Base-by-base conservation (phyloP, 257 asterid genomes). In the Solanum paucissectum region DNA sequence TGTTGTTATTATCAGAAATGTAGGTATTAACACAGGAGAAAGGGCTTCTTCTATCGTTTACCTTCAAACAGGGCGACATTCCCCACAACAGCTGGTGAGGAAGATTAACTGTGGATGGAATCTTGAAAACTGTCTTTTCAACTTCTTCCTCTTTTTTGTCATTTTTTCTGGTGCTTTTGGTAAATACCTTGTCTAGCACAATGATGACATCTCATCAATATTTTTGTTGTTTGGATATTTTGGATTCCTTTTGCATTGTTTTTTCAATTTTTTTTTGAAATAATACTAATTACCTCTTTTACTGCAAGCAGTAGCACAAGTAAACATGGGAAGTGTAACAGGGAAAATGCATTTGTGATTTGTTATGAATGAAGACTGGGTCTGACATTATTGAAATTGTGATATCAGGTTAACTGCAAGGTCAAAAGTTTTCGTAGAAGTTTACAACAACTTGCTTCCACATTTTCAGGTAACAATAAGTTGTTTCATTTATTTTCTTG, bases 401-500 rank as follows among this genome's bases (percentile, higher is more conserved):
- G 88, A 34, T 33, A 21, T 69, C 93, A 97, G 99, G 98, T 93
- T 95, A 93, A 87, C 92, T 82, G 88, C 76, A 89, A 93, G 93
- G 92, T 97, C 94, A 16, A 90, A 93, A 25, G 5, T 93, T 76
- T 94, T 95, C 90, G 49, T 85, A 71, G 90, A 92, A 87, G 93
- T 95, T 83, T 92, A 92, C 91, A 73, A 88, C 81, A 76, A 49
- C 90, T 46, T 94, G 86, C 92, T 95, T 88, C 97, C 98, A 89
- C 93, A 90, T 87, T 91, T 97, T 90, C 99, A 97, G 99, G 99
- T 90, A 87, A 55, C 46, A 36, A 27, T 32, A 23, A 81, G 89
- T 88, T 69, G 49, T 40, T 88, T 25, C 69, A 73, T 23, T 34
- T 82, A 13, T 68, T 79, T 40, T 87, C 73, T 49, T 85, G 40